Conservation (phyloP, 257 asterid genomes). For the Asclepias syriaca region DNA sequence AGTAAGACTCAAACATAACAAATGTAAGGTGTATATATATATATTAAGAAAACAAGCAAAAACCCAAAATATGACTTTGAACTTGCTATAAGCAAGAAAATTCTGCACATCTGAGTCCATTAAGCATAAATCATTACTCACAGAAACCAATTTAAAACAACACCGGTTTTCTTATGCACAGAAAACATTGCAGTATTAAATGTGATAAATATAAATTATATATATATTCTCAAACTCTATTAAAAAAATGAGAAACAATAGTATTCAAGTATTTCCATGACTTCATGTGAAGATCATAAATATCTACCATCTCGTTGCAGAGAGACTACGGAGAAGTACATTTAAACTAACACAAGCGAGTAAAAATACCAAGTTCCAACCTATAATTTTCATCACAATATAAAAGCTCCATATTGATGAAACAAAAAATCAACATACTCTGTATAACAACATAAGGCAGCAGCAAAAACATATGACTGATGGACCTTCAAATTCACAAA, state of each 20-base stretch:
- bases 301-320: neutral
- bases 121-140: neutral
- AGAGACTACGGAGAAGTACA: neutral
- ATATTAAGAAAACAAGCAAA: constrained; percentile 1
- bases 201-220: neutral
- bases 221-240: neutral
- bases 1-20: constrained; percentile 4
- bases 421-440: neutral
- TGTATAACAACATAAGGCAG: neutral
- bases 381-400: neutral
- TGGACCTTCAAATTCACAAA: neutral
- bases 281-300: neutral
- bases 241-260: neutral
- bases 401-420: neutral
- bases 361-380: neutral
- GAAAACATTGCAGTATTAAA: neutral
- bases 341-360: neutral
- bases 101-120: neutral
- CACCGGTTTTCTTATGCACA: neutral
- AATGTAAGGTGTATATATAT: neutral
- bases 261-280: neutral
- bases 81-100: neutral
- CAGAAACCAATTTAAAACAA: neutral
- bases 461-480: neutral
- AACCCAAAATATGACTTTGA: neutral